Base-by-base conservation (phyloP, 169 alveolate genomes). In the Babesia ovata region DNA sequence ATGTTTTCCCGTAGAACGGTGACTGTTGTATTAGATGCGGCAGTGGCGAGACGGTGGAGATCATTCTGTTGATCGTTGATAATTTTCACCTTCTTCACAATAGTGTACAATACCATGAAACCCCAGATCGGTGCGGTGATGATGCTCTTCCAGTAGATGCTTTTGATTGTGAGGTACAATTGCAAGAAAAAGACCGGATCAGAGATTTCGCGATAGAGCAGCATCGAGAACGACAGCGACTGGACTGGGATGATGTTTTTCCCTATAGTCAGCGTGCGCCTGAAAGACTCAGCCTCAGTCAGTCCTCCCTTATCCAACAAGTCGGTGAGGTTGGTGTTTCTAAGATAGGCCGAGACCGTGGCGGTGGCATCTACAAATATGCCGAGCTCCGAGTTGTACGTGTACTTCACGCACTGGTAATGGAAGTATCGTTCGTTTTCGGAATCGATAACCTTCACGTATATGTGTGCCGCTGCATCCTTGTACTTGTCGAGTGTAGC, bases 41-140 rank as follows among this genome's bases (percentile, higher is more conserved):
- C 72, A 33, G 84, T 87, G 17, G 91, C 85, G 33, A 86, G 81
- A 12, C 73, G 65, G 75, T 72, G 84, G 19, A 90, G 67, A 42
- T 90, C 94, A 58, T 78, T 83, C 82, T 90, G 91, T 86, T 86
- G 91, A 50, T 90, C 89, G 42, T 86, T 75, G 75, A 86, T 90
- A n/a, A 86, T 85, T 26, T 59, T 49, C 50, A 90, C 90, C 77
- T 90, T 90, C 63, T 78, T 90, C 4, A 79, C 62, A 17, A 90
- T 89, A 33, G 88, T 86, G 71, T 84, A 54, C 22, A 86, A 2
- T 4, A 88, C 81, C 62, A 87, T 90, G 16, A 60, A 26, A 10
- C 88, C 84, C 94, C 94, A 90, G 36, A 90, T 86, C 19, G 91
- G 86, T 2, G 94, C 91, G 9, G 92, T 84, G 48, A 90, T 90